Conservation (phyloP, 495 filamentous ascomycete species). For the Neurospora tetraspora region DNA sequence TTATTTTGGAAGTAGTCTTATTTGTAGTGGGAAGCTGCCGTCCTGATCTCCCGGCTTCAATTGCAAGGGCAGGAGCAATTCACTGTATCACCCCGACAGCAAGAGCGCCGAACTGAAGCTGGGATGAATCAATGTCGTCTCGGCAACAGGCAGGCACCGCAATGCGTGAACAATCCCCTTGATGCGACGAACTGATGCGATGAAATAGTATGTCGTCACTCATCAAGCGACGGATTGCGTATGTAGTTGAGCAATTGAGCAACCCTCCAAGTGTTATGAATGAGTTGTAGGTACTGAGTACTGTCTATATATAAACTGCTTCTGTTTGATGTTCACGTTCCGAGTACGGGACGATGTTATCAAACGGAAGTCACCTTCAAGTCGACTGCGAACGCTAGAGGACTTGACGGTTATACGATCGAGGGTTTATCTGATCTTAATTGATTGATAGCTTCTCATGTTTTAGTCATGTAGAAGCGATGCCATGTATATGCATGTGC, state of each 20-base stretch:
- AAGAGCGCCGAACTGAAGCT: not conserved
- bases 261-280: not conserved
- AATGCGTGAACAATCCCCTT: not conserved
- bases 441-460: not conserved
- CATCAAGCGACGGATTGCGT: not conserved
- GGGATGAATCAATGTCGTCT: not conserved
- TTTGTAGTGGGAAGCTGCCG: not conserved
- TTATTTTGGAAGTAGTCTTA: not conserved
- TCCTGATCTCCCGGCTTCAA: not conserved
- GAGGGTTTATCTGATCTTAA: not conserved
- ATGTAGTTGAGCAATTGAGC: not conserved
- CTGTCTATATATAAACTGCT: not conserved
- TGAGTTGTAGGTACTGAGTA: not conserved
- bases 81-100: not conserved
- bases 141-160: not conserved
- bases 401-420: not conserved
- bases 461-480: not conserved
- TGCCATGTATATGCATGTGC: not conserved
- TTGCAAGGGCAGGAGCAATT: not conserved
- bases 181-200: not conserved
- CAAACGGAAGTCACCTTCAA: not conserved
- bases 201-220: not conserved
- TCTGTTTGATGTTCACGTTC: not conserved
- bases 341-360: not conserved
- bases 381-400: not conserved